Percentiles rank a stretch among this genome's conserved stretches.
Conservation (phyloP, 2,329 filamentous ascomycete species). For the Fusarium odoratissimum region DNA sequence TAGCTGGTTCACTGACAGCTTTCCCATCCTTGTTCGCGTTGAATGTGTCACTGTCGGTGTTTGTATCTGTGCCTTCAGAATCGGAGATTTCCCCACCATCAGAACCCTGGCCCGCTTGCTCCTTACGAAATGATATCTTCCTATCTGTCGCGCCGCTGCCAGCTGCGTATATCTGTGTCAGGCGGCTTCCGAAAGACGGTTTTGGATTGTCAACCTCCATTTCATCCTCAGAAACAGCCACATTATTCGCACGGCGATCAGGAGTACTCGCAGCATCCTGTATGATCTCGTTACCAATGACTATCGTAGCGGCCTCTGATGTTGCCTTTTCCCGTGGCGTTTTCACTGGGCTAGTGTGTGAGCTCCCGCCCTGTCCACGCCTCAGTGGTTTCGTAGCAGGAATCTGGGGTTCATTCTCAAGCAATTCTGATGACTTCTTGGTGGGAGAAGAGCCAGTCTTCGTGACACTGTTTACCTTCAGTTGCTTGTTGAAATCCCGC, state of each 20-base stretch:
- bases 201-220: slow-evolving; percentile 10
- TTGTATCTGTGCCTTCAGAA: neutral
- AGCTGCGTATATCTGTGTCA: slow-evolving; percentile 39
- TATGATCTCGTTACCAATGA: slow-evolving; percentile 36
- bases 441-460: neutral
- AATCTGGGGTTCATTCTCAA: slow-evolving; percentile 32
- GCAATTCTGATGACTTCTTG: neutral
- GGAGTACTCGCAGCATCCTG: slow-evolving; percentile 2
- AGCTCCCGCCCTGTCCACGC: neutral
- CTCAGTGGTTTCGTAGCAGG: slow-evolving; percentile 25
- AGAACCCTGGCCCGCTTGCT: slow-evolving; percentile 24
- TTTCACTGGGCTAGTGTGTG: slow-evolving; percentile 1
- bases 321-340: neutral
- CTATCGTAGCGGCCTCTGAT: slow-evolving; percentile 30
- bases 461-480: slow-evolving; percentile 41
- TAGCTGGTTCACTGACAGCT: neutral
- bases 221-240: neutral
- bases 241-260: neutral
- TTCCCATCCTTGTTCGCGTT: neutral
- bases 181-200: slow-evolving; percentile 34
- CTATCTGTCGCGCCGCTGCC: neutral
- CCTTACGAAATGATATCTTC: slow-evolving; percentile 4
- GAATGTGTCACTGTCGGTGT: neutral
- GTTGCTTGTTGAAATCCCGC: slow-evolving; percentile 52
- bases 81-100: neutral